Percentiles rank a stretch among this genome's conserved stretches.
Conservation (phyloP, 2,329 filamentous ascomycete genomes). For the Calonectria pteridis region DNA sequence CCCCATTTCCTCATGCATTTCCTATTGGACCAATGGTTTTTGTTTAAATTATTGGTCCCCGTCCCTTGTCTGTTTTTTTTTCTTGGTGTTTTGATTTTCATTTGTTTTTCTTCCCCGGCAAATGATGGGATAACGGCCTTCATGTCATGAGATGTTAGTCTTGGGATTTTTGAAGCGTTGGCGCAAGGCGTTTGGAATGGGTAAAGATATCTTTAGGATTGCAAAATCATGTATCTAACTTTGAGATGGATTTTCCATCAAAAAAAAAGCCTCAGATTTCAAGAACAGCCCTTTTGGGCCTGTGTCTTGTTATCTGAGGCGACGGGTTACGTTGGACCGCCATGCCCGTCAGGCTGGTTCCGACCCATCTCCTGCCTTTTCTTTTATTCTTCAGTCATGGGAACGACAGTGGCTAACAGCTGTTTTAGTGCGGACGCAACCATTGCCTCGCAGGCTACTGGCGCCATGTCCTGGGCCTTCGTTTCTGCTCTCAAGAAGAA, state of each 20-base stretch:
- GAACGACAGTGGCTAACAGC: conserved; percentile 30
- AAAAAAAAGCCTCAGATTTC: conserved; percentile 56
- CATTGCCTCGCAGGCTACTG: conserved; percentile 90
- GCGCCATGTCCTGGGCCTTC: conserved; percentile 99
- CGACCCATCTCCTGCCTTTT: background rate
- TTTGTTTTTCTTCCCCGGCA: background rate
- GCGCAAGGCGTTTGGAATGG: background rate
- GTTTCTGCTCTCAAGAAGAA: conserved; percentile 95
- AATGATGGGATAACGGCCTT: background rate
- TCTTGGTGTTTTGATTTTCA: background rate
- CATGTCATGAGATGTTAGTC: background rate
- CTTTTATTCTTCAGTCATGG: background rate
- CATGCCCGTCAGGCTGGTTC: background rate
- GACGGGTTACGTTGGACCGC: conserved; percentile 58
- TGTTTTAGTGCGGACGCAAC: conserved; percentile 84
- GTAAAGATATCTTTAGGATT: background rate
- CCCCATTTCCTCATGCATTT: conserved; percentile 42
- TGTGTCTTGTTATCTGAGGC: conserved; percentile 59
- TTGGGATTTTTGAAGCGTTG: conserved; percentile 10
- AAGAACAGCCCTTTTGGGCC: conserved; percentile 48
- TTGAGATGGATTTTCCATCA: conserved; percentile 38
- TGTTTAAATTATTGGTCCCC: conserved; percentile 18
- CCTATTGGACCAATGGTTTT: conserved; percentile 28
- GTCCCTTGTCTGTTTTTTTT: conserved; percentile 10
- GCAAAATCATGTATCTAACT: conserved; percentile 33